Evolutionary conservation across 306 rosid species (phyloP).

Genomic region (Begonia fuchsioides): DNA sequence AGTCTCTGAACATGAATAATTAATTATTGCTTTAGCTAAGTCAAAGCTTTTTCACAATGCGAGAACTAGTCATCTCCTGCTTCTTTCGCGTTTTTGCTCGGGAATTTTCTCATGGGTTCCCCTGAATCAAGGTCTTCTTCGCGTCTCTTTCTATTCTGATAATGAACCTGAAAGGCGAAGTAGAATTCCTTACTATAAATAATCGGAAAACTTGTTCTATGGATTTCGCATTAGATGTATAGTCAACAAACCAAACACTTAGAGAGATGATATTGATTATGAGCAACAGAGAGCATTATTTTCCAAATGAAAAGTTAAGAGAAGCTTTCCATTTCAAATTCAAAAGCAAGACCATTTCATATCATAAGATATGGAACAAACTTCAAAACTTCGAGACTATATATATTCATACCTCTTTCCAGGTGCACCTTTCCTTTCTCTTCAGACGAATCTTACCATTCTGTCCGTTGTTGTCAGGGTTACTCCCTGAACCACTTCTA

Average conservation of each 20-base stretch:
- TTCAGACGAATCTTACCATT: slow-evolving; percentile 71
- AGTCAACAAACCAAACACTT: too few species aligned
- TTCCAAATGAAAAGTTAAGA: too few species aligned
- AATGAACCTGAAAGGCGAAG: slow-evolving; percentile 38
- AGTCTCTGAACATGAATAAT: too few species aligned
- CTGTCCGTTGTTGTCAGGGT: slow-evolving; percentile 68
- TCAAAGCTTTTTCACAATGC: background rate
- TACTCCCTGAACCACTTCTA: slow-evolving; percentile 64
- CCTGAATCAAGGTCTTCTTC: slow-evolving; percentile 59
- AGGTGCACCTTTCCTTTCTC: slow-evolving; percentile 66
- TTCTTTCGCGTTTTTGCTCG: slow-evolving; percentile 30
- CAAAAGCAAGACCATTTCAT: too few species aligned
- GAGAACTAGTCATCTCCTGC: slow-evolving; percentile 29
- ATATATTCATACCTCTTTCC: slow-evolving; percentile 39
- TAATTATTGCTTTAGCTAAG: background rate
- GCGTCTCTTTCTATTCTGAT: slow-evolving; percentile 54
- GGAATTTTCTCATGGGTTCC: slow-evolving; percentile 51
- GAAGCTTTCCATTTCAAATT: too few species aligned
- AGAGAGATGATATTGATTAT: too few species aligned
- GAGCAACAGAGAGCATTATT: too few species aligned
- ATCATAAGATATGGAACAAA: background rate
- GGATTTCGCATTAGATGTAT: too few species aligned
- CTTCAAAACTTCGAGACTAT: slow-evolving; percentile 1
- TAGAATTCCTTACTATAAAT: background rate
- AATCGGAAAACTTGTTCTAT: too few species aligned